Base-by-base conservation (phyloP, 1,139 yeast species). In the Casaregolazyma suthepensis region DNA sequence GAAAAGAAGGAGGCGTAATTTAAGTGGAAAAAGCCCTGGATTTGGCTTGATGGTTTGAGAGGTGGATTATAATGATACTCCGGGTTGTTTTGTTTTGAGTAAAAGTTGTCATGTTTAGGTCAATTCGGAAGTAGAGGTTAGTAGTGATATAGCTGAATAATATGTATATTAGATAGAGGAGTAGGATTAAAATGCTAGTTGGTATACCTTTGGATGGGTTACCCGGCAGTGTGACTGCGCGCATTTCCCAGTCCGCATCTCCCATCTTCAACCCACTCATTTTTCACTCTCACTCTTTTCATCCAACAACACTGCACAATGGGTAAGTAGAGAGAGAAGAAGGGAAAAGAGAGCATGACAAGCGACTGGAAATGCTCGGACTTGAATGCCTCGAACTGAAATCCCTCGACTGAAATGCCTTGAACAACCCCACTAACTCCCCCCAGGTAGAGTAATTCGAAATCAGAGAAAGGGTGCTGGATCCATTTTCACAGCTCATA, bases 401-500 rank as follows among this genome's bases (percentile, higher is more conserved):
- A n/a, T n/a, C n/a, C n/a, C n/a, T n/a, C n/a, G n/a, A n/a, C n/a
- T 13, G 45, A 43, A 6, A 17, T 43, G 45, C 20, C 7, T 44
- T 31, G 12, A 6, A 13, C 10, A 2, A 45, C 12, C 22, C 17
- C 13, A 12, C 45, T 42, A 48, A 48, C 46, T 29, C 6, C 15
- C 22, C 18, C 73, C 75, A 86, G 98, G 99, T 88, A 93, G 99
- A 87, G 99, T 94, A 82, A 94, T 94, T 84, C 96, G 99, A 83
- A 93, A 94, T 86, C 99, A 94, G 87, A 91, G 99, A 89, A 94
- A 94, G 83, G 98, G 98, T 86, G 98, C 97, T 81, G 99, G 99
- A 76, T 91, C 98, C 75, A 90, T 94, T 85, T 94, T 94, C 90
- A 87, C 96, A 78, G 85, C 99, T 74, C 96, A 91, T 93, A 93